A percentile compares a stretch with the other conserved stretches of the same genome.
Conservation (phyloP, 2,329 filamentous ascomycete genomes). For the Domatiomyces catenatus region DNA sequence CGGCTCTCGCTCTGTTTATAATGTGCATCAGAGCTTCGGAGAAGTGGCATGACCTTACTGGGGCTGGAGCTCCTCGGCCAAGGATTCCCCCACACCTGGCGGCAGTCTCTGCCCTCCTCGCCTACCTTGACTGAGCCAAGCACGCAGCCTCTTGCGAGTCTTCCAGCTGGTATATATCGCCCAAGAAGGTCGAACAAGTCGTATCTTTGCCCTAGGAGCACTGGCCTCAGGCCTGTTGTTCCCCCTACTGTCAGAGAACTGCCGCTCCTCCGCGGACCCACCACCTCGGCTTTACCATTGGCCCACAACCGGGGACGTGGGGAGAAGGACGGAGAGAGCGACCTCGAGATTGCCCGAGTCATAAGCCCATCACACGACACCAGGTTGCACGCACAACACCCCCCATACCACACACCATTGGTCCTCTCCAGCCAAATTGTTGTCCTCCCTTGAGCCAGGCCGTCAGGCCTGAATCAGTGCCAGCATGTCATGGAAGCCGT, state of each 20-base stretch:
- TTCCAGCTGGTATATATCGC: background rate
- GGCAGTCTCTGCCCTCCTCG: background rate
- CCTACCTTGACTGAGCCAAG: background rate
- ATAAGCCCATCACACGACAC: background rate
- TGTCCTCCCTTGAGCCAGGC: constrained; percentile 13
- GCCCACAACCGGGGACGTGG: background rate
- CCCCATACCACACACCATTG: constrained; percentile 1
- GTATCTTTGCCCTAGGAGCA: background rate
- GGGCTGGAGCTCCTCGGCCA: background rate
- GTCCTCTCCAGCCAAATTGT: constrained; percentile 10
- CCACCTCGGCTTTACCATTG: background rate
- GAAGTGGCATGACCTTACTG: background rate
- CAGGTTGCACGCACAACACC: background rate
- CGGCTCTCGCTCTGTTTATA: background rate
- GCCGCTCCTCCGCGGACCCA: background rate
- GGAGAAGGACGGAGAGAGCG: background rate
- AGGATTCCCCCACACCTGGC: background rate
- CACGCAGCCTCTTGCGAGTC: background rate
- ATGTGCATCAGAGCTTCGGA: background rate
- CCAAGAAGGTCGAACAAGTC: background rate
- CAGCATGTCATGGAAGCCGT: constrained; percentile 83
- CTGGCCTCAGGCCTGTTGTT: background rate
- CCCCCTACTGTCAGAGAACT: background rate
- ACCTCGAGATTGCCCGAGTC: background rate
- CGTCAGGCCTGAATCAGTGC: constrained; percentile 16